Conservation (phyloP, 192 early-diverging fungal genomes). For the Coemansia sp. region DNA sequence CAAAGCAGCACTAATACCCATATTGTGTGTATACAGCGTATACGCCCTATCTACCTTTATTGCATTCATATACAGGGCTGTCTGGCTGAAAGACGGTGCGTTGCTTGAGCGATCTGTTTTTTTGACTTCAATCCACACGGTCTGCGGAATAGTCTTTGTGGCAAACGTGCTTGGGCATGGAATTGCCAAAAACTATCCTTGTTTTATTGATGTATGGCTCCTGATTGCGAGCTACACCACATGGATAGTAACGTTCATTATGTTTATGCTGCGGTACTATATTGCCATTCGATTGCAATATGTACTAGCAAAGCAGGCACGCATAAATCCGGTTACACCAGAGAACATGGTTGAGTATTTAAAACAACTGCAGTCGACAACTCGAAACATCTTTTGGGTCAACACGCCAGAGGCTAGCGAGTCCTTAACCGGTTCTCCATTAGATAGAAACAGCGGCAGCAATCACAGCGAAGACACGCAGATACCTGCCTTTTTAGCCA, state of each 20-base stretch:
- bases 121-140: constrained; percentile 15
- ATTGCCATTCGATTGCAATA: constrained; percentile 13
- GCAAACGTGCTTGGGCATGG: constrained; percentile 15
- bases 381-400: constrained; percentile 5
- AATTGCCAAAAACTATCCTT: constrained; percentile 27
- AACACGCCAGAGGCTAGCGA: neutral
- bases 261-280: constrained; percentile 37
- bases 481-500: neutral
- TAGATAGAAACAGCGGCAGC: neutral
- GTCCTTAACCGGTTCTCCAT: neutral
- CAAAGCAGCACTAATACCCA: constrained; percentile 11
- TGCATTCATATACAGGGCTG: constrained; percentile 28
- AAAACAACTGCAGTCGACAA: neutral
- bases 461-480: neutral
- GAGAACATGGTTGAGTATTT: constrained; percentile 36
- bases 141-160: constrained; percentile 13
- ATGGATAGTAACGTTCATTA: constrained; percentile 19
- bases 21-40: constrained; percentile 12
- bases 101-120: constrained; percentile 32
- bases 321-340: constrained; percentile 33
- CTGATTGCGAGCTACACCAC: constrained; percentile 11
- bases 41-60: constrained; percentile 23
- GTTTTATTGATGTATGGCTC: constrained; percentile 38
- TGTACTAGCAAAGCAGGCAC: constrained; percentile 16
- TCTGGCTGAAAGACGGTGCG: constrained; percentile 22